Evolutionary conservation across 108 stramenopile species (phyloP), one percentile per base, ranked within the genome.

Genomic region (Skeletonema costatum): DNA sequence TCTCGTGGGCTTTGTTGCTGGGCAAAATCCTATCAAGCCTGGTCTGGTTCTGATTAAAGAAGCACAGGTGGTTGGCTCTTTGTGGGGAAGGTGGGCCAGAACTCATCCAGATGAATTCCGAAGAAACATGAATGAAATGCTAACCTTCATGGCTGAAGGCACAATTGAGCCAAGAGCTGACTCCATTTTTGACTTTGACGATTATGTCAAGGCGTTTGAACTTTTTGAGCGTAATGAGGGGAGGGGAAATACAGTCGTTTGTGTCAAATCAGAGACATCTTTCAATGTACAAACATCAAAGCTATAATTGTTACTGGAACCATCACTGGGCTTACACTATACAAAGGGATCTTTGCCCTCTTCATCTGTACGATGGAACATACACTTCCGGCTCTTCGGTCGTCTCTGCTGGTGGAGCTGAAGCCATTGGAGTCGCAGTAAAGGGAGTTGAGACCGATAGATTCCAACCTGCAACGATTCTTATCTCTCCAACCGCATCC

Each of bases 1-100:
- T 30, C 84, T 91, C 50, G 90, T 91, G 4, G 90, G 90, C 12
- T 91, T 91, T 66, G 83, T 86, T 17, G 90, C 87, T 1, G 90
- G 90, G 0, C 90, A 91, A 78, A 76, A 70, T 51, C 85, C 83
- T n/a, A 89, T 91, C 58, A 76, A 86, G 36, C 90, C 90, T 0
- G 90, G 80, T 9, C 66, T 82, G 8, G 17, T 85, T 21, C 66
- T 82, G 11, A 82, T 82, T 11, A 85, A 85, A 64, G 83, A 84
- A 64, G 83, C 79, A 16, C 70, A 61, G 81, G 70, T 91, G 14
- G 87, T 87, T 11, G 90, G 90, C 3, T 88, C 87, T 71, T 60
- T 91, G 14, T 91, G 90, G 90, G 88, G 87, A 11, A 68, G 87
- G 21, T 86, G 85, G 83, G 90, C 90, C 5, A 66, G 72, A 38